These are phyloP conservation scores for Antitrichia curtipendula DNA, from an alignment of 225 moss, liverwort and hornwort genomes.

Conservation along the genomic window DNA sequence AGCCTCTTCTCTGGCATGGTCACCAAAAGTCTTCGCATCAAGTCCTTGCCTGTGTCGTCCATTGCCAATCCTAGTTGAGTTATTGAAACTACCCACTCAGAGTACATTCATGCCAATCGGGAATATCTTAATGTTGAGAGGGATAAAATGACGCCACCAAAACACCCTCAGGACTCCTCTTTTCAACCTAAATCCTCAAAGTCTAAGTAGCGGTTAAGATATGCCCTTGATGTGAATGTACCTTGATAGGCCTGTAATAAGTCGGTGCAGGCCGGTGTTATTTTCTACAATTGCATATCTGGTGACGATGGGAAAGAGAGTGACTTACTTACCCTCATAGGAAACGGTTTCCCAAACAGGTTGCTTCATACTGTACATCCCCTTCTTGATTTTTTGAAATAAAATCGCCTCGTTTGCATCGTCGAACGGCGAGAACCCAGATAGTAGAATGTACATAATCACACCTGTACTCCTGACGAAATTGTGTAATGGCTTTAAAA, in stretches of 20 bases:
- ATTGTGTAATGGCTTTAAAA: background rate
- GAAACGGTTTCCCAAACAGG: slow-evolving; percentile 66
- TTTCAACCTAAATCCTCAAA: background rate
- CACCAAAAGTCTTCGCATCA: slow-evolving; percentile 48
- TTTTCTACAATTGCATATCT: background rate
- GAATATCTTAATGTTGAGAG: background rate
- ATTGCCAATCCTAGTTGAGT: background rate
- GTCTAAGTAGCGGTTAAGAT: background rate
- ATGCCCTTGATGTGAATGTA: background rate
- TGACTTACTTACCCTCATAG: slow-evolving; percentile 16
- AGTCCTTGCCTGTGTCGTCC: slow-evolving; percentile 52
- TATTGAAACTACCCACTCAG: background rate
- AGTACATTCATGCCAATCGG: background rate
- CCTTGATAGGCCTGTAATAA: background rate
- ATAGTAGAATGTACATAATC: slow-evolving; percentile 75
- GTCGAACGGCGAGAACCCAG: slow-evolving; percentile 81
- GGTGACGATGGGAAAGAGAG: background rate
- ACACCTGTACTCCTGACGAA: slow-evolving; percentile 74
- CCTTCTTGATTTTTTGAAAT: slow-evolving; percentile 73
- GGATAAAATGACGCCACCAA: background rate
- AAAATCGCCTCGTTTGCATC: slow-evolving; percentile 56
- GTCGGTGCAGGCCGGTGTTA: background rate
- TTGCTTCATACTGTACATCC: slow-evolving; percentile 59
- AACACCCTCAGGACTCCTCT: background rate
- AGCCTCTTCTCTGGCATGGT: slow-evolving; percentile 55